These are phyloP conservation scores for Hymenoscyphus fructigenus DNA, from an alignment of 2,329 filamentous ascomycete species.

Conservation along the genomic window DNA sequence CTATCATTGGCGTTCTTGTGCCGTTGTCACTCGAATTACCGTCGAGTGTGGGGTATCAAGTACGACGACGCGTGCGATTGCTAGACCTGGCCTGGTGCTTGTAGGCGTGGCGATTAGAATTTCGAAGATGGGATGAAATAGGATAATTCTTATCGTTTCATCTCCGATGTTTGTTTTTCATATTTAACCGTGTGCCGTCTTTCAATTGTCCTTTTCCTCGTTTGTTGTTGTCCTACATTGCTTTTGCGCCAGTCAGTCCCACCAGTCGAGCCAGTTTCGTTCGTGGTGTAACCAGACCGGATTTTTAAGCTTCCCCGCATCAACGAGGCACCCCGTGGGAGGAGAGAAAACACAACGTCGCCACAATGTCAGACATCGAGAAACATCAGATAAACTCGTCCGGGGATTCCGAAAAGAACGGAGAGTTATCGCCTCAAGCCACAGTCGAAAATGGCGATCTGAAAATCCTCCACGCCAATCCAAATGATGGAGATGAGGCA, in stretches of 20 bases:
- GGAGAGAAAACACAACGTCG: neutral
- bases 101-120: neutral
- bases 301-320: neutral
- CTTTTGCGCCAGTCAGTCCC: no score
- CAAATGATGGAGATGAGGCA: constrained; percentile 45
- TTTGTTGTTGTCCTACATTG: neutral
- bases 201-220: neutral
- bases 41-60: neutral
- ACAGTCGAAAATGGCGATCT: constrained; percentile 17
- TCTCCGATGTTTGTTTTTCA: neutral
- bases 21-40: neutral
- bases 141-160: neutral
- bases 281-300: neutral
- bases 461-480: constrained; percentile 37
- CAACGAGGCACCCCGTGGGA: neutral
- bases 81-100: neutral
- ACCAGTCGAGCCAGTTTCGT: neutral
- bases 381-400: neutral
- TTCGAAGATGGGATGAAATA: constrained; percentile 5
- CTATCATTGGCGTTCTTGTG: neutral
- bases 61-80: neutral
- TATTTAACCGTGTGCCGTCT: neutral
- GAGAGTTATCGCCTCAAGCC: constrained; percentile 1
- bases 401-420: constrained; percentile 2
- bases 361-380: neutral